phyloP scores from a whole-genome alignment of 2,329 filamentous ascomycete genomes.

The Eurotiales sp. region DNA sequence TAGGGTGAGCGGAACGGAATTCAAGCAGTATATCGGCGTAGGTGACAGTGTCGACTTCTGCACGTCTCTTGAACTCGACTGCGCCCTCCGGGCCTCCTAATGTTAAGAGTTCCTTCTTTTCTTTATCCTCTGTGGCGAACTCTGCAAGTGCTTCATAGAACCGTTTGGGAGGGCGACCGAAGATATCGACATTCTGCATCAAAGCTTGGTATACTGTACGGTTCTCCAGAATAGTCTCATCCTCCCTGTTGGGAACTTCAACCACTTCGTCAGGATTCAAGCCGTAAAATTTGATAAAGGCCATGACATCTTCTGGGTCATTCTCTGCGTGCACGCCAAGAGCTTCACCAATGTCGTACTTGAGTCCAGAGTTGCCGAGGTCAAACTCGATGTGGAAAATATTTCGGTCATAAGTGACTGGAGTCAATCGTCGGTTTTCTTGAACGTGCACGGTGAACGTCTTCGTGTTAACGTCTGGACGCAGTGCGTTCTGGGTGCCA shows the following conservation, averaged over 20 bases:
- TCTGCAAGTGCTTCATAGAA: conserved; percentile 93
- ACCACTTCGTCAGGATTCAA: conserved; percentile 79
- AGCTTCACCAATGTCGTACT: conserved; percentile 95
- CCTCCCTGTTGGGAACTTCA: conserved; percentile 84
- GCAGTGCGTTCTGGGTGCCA: conserved; percentile 66
- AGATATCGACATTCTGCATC: conserved; percentile 90
- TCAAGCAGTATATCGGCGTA: conserved; percentile 88
- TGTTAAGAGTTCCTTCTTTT: conserved; percentile 74
- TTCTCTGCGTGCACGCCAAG: conserved; percentile 96
- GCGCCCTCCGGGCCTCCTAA: conserved; percentile 76
- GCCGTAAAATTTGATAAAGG: conserved; percentile 88
- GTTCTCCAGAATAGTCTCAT: conserved; percentile 69
- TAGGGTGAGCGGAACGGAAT: conserved; percentile 82
- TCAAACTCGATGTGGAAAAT: conserved; percentile 99
- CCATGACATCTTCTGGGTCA: conserved; percentile 69
- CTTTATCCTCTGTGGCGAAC: conserved; percentile 75
- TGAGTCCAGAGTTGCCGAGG: conserved; percentile 83
- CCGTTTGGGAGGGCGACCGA: conserved; percentile 92
- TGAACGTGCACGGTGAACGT: conserved; percentile 86
- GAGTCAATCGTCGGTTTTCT: conserved; percentile 92
- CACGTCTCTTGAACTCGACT: conserved; percentile 84
- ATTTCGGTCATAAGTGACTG: conserved; percentile 86
- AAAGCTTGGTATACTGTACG: conserved; percentile 91
- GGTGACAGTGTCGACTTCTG: conserved; percentile 86
- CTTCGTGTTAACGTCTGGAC: conserved; percentile 81